Conservation (phyloP, 164 flowering plant species). For the Dillenia turbinata region DNA sequence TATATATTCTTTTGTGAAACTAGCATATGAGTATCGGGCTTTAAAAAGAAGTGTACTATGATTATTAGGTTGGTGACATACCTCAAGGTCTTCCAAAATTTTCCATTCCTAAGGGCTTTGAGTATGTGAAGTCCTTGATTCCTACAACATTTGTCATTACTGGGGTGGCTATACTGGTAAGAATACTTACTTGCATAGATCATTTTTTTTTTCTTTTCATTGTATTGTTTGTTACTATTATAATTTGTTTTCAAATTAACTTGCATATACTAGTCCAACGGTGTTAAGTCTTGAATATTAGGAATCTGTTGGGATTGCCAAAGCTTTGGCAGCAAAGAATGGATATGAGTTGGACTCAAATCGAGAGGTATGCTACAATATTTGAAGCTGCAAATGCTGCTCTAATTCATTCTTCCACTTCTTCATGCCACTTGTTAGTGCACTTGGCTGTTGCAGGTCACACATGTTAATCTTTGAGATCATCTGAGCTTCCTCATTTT, state of each 20-base stretch:
- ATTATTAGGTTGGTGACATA: slow-evolving; percentile 83
- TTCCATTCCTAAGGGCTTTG: slow-evolving; percentile 75
- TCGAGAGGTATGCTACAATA: slow-evolving; percentile 66
- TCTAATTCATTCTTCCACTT: background rate
- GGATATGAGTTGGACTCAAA: slow-evolving; percentile 96
- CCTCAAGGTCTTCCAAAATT: slow-evolving; percentile 95
- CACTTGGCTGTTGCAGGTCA: too few relatives aligned
- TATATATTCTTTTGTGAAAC: too few relatives aligned
- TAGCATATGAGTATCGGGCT: background rate
- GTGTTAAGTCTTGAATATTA: slow-evolving; percentile 14
- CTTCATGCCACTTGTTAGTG: too few relatives aligned
- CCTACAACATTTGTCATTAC: slow-evolving; percentile 92
- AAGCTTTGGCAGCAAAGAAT: slow-evolving; percentile 98
- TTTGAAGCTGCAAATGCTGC: background rate
- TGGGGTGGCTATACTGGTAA: slow-evolving; percentile 96
- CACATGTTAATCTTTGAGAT: too few relatives aligned
- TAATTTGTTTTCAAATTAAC: background rate
- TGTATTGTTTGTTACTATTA: background rate
- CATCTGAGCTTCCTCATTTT: too few relatives aligned
- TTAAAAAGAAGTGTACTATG: background rate
- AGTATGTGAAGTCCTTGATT: slow-evolving; percentile 56
- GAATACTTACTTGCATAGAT: slow-evolving; percentile 8
- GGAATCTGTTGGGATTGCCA: slow-evolving; percentile 99
- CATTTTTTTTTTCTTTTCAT: slow-evolving; percentile 8
- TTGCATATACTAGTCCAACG: slow-evolving; percentile 1